Conservation (phyloP, 352 stramenopile genomes). For the Pythium scleroteichum region DNA sequence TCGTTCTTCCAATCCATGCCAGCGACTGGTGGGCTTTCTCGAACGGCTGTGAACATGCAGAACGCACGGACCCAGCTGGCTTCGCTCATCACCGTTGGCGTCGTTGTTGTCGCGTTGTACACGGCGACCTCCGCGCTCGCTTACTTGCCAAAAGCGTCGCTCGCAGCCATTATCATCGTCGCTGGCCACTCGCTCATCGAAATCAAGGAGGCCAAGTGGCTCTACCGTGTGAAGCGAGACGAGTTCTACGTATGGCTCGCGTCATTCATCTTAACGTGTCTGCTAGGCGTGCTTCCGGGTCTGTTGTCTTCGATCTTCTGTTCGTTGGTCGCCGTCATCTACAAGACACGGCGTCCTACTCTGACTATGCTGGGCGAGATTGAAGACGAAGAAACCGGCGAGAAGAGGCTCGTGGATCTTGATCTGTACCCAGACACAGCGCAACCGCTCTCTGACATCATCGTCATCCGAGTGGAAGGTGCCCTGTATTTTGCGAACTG, state of each 20-base stretch:
- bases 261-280: conserved; percentile 53
- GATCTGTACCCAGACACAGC: conserved; percentile 45
- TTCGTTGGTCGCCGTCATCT: conserved; percentile 55
- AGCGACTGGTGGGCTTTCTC: conserved; percentile 85
- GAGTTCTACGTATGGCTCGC: conserved; percentile 65
- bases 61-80: conserved; percentile 83
- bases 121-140: conserved; percentile 82
- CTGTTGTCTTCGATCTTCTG: conserved; percentile 58
- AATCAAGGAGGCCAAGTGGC: conserved; percentile 76
- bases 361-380: conserved; percentile 51
- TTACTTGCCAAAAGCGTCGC: conserved; percentile 82
- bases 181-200: conserved; percentile 88
- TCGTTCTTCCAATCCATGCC: conserved; percentile 87
- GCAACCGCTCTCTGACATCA: conserved; percentile 39
- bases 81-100: conserved; percentile 73
- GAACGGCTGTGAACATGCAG: conserved; percentile 91
- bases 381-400: conserved; percentile 32
- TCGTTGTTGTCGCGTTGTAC: conserved; percentile 86
- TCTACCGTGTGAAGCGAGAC: conserved; percentile 70
- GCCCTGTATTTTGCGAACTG: conserved; percentile 67
- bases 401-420: conserved; percentile 45
- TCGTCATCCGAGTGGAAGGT: conserved; percentile 55
- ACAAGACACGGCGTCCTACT: conserved; percentile 53
- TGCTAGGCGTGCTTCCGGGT: conserved; percentile 48
- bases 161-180: conserved; percentile 90